phyloP scores from a whole-genome alignment of 2,329 filamentous ascomycete genomes.

The Cylindrodendrum hubeiense region DNA sequence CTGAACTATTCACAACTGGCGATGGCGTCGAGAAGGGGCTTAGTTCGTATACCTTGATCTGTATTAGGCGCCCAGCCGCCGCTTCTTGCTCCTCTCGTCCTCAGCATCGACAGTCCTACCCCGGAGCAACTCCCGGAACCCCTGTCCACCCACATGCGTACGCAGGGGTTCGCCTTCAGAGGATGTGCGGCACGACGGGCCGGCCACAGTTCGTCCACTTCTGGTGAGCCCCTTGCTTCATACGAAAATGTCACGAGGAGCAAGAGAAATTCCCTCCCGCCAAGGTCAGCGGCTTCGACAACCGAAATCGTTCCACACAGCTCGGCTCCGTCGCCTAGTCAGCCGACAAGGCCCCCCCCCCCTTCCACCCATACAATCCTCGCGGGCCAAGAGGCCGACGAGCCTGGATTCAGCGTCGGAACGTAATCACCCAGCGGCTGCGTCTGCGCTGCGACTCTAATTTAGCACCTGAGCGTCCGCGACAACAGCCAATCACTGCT shows the following conservation, averaged over 20 bases:
- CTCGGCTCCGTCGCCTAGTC: conserved; percentile 25
- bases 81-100: not conserved
- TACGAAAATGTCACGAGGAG: not conserved
- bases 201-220: conserved; percentile 9
- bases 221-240: conserved; percentile 8
- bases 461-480: not conserved
- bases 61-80: too few relatives aligned
- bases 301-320: conserved; percentile 8
- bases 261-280: conserved; percentile 19
- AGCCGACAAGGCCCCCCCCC: conserved; percentile 6
- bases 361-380: not conserved
- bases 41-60: too few relatives aligned
- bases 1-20: too few relatives aligned
- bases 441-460: too few relatives aligned
- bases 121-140: not conserved
- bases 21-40: too few relatives aligned
- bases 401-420: conserved; percentile 3
- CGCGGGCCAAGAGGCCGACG: conserved; percentile 33
- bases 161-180: conserved; percentile 27
- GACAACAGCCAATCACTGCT: not conserved
- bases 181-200: conserved; percentile 29
- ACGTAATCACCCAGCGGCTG: too few relatives aligned
- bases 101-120: not conserved
- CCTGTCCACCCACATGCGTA: not conserved
- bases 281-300: conserved; percentile 9